Percentiles rank a stretch among this genome's conserved stretches.
Conservation (phyloP, 805 yeast genomes). For the Spathaspora sp. region DNA sequence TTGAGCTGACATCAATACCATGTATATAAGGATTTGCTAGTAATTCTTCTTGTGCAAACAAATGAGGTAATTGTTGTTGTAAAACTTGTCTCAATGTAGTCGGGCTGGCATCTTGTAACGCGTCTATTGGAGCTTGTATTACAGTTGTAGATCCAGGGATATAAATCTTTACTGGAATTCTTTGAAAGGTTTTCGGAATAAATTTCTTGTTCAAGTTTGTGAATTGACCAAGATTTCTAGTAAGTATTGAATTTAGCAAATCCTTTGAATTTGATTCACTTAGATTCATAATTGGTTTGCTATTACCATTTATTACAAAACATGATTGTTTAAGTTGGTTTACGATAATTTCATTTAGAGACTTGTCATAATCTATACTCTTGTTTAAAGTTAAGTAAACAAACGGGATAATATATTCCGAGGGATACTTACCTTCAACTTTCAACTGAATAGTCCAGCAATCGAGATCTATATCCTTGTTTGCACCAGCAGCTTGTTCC, state of each 20-base stretch:
- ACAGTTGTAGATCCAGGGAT: constrained; percentile 35
- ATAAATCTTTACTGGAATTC: constrained; percentile 49
- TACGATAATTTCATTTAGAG: constrained; percentile 54
- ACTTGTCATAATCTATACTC: constrained; percentile 19
- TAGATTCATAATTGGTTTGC: constrained; percentile 76
- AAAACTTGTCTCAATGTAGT: constrained; percentile 12
- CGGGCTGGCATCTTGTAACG: not conserved
- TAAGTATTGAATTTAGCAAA: constrained; percentile 52
- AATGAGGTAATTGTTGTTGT: constrained; percentile 10
- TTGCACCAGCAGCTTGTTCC: not conserved
- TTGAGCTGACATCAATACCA: constrained; percentile 22
- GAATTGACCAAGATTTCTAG: constrained; percentile 27
- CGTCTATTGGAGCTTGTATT: constrained; percentile 23
- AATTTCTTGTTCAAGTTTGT: constrained; percentile 24
- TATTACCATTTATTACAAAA: constrained; percentile 68
- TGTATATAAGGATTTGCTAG: constrained; percentile 22
- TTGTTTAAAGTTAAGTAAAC: constrained; percentile 9
- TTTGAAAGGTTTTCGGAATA: constrained; percentile 22
- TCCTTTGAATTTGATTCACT: constrained; percentile 56
- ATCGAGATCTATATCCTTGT: not conserved
- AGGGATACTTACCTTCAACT: constrained; percentile 21
- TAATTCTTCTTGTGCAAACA: constrained; percentile 3
- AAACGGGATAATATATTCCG: constrained; percentile 28
- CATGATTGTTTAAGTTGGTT: constrained; percentile 83
- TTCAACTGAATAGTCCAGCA: constrained; percentile 43